Evolutionary conservation across 1,284 basidiomycete species (phyloP).

Genomic region (Lentinula novae-zelandiae): DNA sequence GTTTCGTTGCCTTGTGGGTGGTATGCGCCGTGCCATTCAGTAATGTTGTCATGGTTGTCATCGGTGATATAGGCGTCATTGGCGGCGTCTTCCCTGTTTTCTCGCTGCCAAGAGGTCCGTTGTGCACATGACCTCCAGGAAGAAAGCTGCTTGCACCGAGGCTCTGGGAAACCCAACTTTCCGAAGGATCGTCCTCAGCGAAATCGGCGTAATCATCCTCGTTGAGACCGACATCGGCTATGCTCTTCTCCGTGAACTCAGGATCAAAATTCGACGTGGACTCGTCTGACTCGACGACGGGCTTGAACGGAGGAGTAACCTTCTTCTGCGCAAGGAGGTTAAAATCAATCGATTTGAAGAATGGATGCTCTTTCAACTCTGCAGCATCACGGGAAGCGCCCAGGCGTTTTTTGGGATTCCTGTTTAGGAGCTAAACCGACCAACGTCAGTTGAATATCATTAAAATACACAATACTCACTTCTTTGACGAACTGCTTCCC

Average conservation of each 20-base stretch:
- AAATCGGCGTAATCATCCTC: constrained; percentile 59
- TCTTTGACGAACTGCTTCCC: constrained; percentile 99
- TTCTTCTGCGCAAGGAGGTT: constrained; percentile 82
- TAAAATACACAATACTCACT: constrained; percentile 46
- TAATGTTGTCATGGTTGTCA: constrained; percentile 9
- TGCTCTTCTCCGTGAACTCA: constrained; percentile 90
- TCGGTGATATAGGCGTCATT: constrained; percentile 10
- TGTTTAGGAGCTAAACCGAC: constrained; percentile 79
- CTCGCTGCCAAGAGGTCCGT: constrained; percentile 73
- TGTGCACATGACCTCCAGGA: constrained; percentile 50
- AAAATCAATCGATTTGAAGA: constrained; percentile 95
- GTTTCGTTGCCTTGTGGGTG: constrained; percentile 15
- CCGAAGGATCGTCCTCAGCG: constrained; percentile 75
- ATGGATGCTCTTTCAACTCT: constrained; percentile 95
- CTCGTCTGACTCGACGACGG: constrained; percentile 97
- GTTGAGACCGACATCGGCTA: constrained; percentile 66
- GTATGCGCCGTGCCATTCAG: background rate
- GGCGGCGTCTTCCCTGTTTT: constrained; percentile 20
- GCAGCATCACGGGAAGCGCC: constrained; percentile 89
- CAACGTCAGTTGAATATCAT: background rate
- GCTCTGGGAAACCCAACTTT: constrained; percentile 58
- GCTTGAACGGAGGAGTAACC: constrained; percentile 97
- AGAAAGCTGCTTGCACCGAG: constrained; percentile 30
- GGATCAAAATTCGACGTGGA: constrained; percentile 97
- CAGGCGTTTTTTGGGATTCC: constrained; percentile 95